Base-by-base conservation (phyloP, 768 basidiomycete genomes). In the Russula abietina region DNA sequence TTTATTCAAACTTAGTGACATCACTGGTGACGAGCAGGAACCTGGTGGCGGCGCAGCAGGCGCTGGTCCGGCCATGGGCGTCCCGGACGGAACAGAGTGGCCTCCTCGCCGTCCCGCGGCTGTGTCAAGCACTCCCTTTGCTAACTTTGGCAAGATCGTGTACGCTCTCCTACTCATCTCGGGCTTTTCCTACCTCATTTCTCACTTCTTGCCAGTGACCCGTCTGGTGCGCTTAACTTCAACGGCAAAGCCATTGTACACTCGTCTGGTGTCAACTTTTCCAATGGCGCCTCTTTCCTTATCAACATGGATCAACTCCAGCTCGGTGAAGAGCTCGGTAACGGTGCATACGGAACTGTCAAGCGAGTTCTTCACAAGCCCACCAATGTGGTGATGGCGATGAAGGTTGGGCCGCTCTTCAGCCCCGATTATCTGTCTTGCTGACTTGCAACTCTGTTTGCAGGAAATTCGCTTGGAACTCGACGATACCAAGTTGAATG, bases 391-490 rank as follows among this genome's bases (percentile, higher is more conserved):
- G 83, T 83, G 62, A 98, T 99, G 95, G 96, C 96, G 14, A 96
- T 98, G 93, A 99, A 99, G 87, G 96, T 95, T 57, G 55, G 78
- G 70, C 52, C 14, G 22, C 7, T 24, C 26, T 14, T 38, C 26
- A 26, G 50, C 41, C n/a, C n/a, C 19, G 3, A 33, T n/a, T 30
- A 17, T 45, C 43, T 32, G 6, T 46, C 32, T 2, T 8, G 30
- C 14, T 36, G 56, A 45, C 32, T 60, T 6, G 6, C 28, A 10
- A 17, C 11, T 39, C 17, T 60, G 43, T 49, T 52, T 63, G 16
- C 73, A 98, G 96, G 96, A 99, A 87, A 99, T 98, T 67, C 91
- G 93, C 26, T 80, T 99, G 17, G 94, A 98, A 72, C 83, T 99
- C 16, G 97, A 98, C 70, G 85, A 94, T 59, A 86, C 91, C 53